A percentile compares a stretch with the other conserved stretches of the same genome.
Conservation (phyloP, 129 eudicot species). For the Daucus carota region DNA sequence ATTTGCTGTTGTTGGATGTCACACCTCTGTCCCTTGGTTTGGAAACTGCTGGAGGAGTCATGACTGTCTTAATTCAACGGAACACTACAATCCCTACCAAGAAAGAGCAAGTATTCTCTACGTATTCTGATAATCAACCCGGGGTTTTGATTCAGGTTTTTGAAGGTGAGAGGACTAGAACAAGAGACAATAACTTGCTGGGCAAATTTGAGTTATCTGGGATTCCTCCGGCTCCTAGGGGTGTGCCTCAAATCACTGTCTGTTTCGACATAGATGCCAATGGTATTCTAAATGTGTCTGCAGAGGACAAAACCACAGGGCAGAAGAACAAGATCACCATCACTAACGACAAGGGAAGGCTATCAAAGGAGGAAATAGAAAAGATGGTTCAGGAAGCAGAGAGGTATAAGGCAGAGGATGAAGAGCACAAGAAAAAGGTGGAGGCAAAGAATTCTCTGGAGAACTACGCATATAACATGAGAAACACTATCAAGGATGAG, state of each 20-base stretch:
- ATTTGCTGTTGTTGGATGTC: slow-evolving; percentile 43
- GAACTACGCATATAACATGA: slow-evolving; percentile 47
- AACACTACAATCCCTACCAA: slow-evolving; percentile 46
- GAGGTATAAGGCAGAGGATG: slow-evolving; percentile 51
- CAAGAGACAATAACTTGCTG: slow-evolving; percentile 41
- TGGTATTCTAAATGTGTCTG: slow-evolving; percentile 45
- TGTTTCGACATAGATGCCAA: slow-evolving; percentile 41
- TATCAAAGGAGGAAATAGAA: slow-evolving; percentile 42
- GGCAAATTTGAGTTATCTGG: slow-evolving; percentile 44
- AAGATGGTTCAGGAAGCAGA: slow-evolving; percentile 61
- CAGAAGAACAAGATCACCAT: slow-evolving; percentile 54
- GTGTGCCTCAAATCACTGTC: slow-evolving; percentile 43
- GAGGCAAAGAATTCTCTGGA: slow-evolving; percentile 51
- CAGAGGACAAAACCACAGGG: slow-evolving; percentile 52
- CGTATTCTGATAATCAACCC: slow-evolving; percentile 47
- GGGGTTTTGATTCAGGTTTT: slow-evolving; percentile 53
- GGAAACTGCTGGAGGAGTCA: slow-evolving; percentile 48
- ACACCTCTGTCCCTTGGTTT: slow-evolving; percentile 44
- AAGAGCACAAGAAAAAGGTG: slow-evolving; percentile 51
- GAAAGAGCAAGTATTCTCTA: slow-evolving; percentile 44
- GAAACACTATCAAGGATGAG: slow-evolving; percentile 49
- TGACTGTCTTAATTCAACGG: slow-evolving; percentile 42
- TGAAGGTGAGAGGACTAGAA: slow-evolving; percentile 53
- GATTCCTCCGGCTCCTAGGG: slow-evolving; percentile 38
- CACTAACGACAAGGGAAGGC: slow-evolving; percentile 49